Conservation (phyloP, 257 asterid species). For the Primulina eburnea region DNA sequence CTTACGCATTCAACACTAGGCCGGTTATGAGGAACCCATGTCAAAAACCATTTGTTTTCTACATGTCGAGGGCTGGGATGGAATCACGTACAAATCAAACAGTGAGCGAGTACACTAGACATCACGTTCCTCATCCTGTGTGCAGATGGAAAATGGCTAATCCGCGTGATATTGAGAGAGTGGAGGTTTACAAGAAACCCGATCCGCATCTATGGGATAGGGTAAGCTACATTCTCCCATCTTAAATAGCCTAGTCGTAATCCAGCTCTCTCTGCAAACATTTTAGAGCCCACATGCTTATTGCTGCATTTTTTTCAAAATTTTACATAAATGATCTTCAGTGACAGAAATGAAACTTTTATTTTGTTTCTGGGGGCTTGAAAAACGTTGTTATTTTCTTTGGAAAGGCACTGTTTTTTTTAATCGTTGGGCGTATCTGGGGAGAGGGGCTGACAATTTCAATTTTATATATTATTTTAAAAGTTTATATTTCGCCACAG, state of each 20-base stretch:
- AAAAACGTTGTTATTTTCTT: too few relatives aligned
- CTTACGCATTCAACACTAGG: conserved; percentile 67
- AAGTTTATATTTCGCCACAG: too few relatives aligned
- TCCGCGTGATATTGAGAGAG: conserved; percentile 38
- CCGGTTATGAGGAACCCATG: conserved; percentile 64
- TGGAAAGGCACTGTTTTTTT: neutral
- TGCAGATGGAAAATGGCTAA: conserved; percentile 51
- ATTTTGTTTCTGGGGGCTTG: neutral
- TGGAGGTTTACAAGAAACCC: conserved; percentile 49
- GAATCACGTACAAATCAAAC: conserved; percentile 37
- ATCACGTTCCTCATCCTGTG: conserved; percentile 39
- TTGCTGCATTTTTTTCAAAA: neutral
- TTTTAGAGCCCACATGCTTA: neutral
- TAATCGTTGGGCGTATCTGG: neutral
- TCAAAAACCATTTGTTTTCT: conserved; percentile 58
- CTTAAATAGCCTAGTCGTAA: neutral
- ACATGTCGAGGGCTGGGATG: conserved; percentile 33
- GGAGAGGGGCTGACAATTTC: neutral
- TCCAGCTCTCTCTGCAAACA: neutral
- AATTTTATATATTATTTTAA: too few relatives aligned
- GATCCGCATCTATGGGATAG: conserved; percentile 54
- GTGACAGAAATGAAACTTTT: neutral
- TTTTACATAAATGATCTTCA: neutral
- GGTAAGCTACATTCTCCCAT: conserved; percentile 33
- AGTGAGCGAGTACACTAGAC: conserved; percentile 39